phyloP scores from a whole-genome alignment of 441 rosid genomes.

The Adansonia rubrostipa region DNA sequence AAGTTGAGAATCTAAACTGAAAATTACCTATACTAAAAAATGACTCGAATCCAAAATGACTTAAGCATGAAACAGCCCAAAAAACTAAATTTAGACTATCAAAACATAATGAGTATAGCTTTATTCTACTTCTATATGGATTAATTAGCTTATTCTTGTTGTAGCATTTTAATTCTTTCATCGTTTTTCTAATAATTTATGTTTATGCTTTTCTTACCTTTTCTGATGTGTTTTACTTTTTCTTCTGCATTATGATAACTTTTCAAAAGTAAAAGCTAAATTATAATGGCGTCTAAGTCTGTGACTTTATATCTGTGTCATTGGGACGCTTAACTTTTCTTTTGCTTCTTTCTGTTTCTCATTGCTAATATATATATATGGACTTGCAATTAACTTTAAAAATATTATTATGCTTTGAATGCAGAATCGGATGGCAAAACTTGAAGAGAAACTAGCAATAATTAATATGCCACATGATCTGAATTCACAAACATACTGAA shows the following conservation, averaged over 20 bases:
- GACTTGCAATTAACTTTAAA: conserved; percentile 12
- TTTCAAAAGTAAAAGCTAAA: not conserved
- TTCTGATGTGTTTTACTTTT: not conserved
- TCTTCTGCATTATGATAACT: not conserved
- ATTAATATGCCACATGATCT: conserved; percentile 34
- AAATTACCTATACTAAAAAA: too few species aligned
- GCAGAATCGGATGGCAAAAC: conserved; percentile 65
- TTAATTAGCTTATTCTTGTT: not conserved
- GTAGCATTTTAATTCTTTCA: too few species aligned
- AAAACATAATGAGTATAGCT: too few species aligned
- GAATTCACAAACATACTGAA: conserved; percentile 9
- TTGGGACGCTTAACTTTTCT: not conserved
- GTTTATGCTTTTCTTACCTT: not conserved
- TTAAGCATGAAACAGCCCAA: too few species aligned
- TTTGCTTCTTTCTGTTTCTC: not conserved
- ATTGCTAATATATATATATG: not conserved
- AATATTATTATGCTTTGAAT: not conserved
- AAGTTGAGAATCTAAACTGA: too few species aligned
- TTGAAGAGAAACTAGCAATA: conserved; percentile 52
- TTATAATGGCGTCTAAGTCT: not conserved
- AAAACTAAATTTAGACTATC: too few species aligned
- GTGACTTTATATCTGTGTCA: not conserved
- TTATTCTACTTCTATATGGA: not conserved
- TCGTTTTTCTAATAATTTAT: not conserved
- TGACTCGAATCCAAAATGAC: too few species aligned